Evolutionary conservation across 441 rosid genomes (phyloP).

Genomic region (Populus hybrid): DNA sequence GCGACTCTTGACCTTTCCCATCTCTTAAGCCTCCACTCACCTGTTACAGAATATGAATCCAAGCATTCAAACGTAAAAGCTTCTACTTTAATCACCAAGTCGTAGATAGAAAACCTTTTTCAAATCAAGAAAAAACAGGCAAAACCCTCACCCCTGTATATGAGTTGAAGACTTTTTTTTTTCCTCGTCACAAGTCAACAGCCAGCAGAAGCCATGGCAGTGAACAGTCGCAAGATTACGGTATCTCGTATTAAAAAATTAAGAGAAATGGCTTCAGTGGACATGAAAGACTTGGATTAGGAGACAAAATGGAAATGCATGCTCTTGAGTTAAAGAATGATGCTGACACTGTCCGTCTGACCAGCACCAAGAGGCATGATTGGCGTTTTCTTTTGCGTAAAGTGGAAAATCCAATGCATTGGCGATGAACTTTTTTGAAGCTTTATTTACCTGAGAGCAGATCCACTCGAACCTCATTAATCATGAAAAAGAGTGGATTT

Average conservation of each 20-base stretch:
- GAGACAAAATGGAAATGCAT: neutral
- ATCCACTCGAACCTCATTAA: slow-evolving; percentile 25
- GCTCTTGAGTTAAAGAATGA: neutral
- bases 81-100: neutral
- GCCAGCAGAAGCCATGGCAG: neutral
- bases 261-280: neutral
- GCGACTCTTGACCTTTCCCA: neutral
- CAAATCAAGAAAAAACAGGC: neutral
- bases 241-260: neutral
- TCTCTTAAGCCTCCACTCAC: neutral
- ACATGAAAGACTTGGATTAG: neutral
- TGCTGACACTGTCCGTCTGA: slow-evolving; percentile 13
- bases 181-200: neutral
- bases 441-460: slow-evolving; percentile 16
- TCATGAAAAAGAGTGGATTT: slow-evolving; percentile 34
- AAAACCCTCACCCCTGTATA: neutral
- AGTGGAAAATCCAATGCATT: slow-evolving; percentile 9
- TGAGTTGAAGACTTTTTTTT: neutral
- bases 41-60: neutral
- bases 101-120: neutral
- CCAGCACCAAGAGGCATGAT: slow-evolving; percentile 19
- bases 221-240: neutral
- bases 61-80: neutral
- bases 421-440: neutral
- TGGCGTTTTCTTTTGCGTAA: slow-evolving; percentile 21